phyloP scores from a whole-genome alignment of 495 filamentous ascomycete species.

The Bathelium albidoporum region DNA sequence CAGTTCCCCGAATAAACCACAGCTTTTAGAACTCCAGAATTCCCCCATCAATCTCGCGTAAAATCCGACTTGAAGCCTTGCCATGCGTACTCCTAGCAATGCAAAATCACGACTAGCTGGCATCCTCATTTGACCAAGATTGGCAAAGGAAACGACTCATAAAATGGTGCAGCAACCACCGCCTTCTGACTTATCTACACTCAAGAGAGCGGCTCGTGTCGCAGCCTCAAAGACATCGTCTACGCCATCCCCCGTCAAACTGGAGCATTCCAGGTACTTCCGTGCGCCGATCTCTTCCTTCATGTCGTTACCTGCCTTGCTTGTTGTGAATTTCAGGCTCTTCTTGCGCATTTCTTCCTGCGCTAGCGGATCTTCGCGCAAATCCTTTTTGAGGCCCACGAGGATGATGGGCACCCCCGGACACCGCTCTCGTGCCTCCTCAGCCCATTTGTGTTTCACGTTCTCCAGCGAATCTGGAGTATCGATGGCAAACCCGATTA shows the following conservation, averaged over 20 bases:
- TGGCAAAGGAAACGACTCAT: no score
- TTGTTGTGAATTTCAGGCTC: slow-evolving; percentile 72
- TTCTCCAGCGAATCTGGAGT: slow-evolving; percentile 96
- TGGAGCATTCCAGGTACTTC: slow-evolving; percentile 97
- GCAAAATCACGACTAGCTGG: neutral
- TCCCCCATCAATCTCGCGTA: neutral
- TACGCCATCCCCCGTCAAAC: slow-evolving; percentile 92
- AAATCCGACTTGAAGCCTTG: neutral
- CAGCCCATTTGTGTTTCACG: slow-evolving; percentile 98
- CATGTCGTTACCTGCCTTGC: slow-evolving; percentile 67
- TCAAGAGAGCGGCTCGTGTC: slow-evolving; percentile 85
- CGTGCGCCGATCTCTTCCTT: slow-evolving; percentile 79
- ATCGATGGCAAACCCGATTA: slow-evolving; percentile 94
- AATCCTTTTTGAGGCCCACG: slow-evolving; percentile 95
- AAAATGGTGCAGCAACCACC: slow-evolving; percentile 84
- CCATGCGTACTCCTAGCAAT: neutral
- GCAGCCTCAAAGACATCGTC: slow-evolving; percentile 99
- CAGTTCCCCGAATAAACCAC: neutral
- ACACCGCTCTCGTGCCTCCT: slow-evolving; percentile 91
- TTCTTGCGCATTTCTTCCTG: slow-evolving; percentile 97
- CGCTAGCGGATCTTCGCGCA: slow-evolving; percentile 86
- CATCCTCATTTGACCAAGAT: neutral
- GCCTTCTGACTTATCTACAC: slow-evolving; percentile 78
- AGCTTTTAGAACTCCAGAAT: neutral
- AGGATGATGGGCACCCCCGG: slow-evolving; percentile 90